phyloP scores from a whole-genome alignment of 331 rosid genomes.

The Erythrophleum ivorense region DNA sequence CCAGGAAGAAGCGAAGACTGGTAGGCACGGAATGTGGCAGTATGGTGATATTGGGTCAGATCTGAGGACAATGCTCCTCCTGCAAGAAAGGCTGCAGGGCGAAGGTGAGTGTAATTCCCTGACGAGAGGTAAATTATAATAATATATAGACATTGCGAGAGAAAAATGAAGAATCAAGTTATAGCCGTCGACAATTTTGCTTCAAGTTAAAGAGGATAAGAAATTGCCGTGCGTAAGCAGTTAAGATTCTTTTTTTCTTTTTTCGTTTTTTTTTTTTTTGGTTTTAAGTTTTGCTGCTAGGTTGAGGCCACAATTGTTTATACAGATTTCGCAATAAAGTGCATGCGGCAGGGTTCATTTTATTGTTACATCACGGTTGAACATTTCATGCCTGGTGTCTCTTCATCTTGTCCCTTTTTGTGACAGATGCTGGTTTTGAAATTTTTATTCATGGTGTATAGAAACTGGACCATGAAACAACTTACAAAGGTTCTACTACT shows the following conservation, averaged over 20 bases:
- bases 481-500: too few relatives aligned
- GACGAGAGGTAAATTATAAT: slow-evolving; percentile 38
- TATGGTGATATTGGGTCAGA: slow-evolving; percentile 91
- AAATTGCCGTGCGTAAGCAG: slow-evolving; percentile 54
- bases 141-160: slow-evolving; percentile 38
- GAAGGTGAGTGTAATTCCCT: slow-evolving; percentile 54
- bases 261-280: slow-evolving; percentile 41
- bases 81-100: slow-evolving; percentile 70
- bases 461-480: too few relatives aligned
- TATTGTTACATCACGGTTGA: too few relatives aligned
- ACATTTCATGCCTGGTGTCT: slow-evolving; percentile 38
- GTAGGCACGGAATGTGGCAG: slow-evolving; percentile 88
- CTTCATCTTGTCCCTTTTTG: slow-evolving; percentile 42
- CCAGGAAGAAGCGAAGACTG: slow-evolving; percentile 78
- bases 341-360: slow-evolving; percentile 46
- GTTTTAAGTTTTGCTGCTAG: slow-evolving; percentile 51
- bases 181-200: slow-evolving; percentile 46
- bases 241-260: slow-evolving; percentile 36
- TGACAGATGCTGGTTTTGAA: slow-evolving; percentile 16
- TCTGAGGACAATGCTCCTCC: slow-evolving; percentile 76
- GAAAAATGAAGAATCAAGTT: slow-evolving; percentile 44
- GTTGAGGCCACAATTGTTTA: slow-evolving; percentile 52
- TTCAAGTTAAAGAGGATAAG: slow-evolving; percentile 47
- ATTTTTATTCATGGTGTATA: too few relatives aligned
- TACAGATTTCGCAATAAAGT: slow-evolving; percentile 57